Evolutionary conservation across 495 filamentous ascomycete species (phyloP), one percentile per base, ranked within the genome.

Genomic region (Paragyromitra xinjiangensis): DNA sequence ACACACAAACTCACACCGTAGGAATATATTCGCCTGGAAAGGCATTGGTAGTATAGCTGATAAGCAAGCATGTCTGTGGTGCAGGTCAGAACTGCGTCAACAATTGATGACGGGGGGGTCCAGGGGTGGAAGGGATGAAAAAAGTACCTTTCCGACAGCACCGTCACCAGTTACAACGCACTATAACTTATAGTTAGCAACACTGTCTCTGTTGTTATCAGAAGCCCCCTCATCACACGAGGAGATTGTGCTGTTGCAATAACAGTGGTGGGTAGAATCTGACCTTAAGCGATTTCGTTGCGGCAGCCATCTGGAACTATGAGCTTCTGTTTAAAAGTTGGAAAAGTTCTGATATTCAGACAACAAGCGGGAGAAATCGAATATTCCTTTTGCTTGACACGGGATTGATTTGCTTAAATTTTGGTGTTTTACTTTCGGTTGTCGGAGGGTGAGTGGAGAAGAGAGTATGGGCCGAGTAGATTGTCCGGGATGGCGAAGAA

Each of bases 21-120:
- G 95, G 95, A 83, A 99, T 98, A 83, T 99, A 99, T 87, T 99
- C 95, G 78, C 95, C 95, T 16, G 95, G 95, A 84, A 99, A 99
- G 51, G 95, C 95, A 87, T 99, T 99, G 63, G 95, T 99, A 50
- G 95, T 98, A 84, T 98, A 98, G 22, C 95, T 98, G 83, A 99
- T 99, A 79, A 99, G 91, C 70, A 99, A 92, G 87, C 95, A 99
- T 87, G 95, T 99, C 96, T 98, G 81, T 34, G 50, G 26, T 53
- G n/a, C 68, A 63, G 58, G 62, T 56, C 65, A 81, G 67, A 50
- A 53, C 44, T 67, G 42, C 9, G 58, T 39, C 3, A 66, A 65
- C 44, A 64, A 64, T 75, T 71, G 55, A 66, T 71, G 37, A 37
- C 8, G 69, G 29, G 79, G 64, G 74, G n/a, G 5, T 61, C 29